These are phyloP conservation scores for Oxyria digyna DNA, from an alignment of 148 eudicot genomes.

Conservation along the genomic window DNA sequence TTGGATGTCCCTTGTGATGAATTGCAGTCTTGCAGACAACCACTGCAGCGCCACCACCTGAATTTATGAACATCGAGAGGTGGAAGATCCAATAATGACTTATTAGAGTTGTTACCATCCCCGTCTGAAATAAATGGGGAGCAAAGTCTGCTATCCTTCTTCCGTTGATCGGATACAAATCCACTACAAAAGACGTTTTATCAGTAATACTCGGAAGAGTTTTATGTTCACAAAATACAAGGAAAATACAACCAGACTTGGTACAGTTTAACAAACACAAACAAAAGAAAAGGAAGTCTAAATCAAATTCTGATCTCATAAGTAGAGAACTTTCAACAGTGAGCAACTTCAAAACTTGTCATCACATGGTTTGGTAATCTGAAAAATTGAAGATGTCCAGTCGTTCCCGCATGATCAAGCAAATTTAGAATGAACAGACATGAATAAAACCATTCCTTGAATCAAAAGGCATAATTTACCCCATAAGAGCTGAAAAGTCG, in stretches of 20 bases:
- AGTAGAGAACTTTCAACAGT: neutral
- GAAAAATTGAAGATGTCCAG: neutral
- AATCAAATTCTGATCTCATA: neutral
- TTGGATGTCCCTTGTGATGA: neutral
- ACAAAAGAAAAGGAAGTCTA: neutral
- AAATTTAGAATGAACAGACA: neutral
- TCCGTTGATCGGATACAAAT: conserved; percentile 47
- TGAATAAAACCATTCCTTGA: neutral
- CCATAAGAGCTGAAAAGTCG: neutral
- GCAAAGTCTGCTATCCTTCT: conserved; percentile 33
- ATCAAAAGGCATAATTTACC: neutral
- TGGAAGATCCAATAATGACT: conserved; percentile 26
- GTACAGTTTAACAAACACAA: neutral
- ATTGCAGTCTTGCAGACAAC: conserved; percentile 8
- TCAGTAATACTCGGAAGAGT: neutral
- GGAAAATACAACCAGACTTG: too few species aligned
- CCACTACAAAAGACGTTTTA: conserved; percentile 32
- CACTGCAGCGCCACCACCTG: conserved; percentile 47
- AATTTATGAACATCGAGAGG: conserved; percentile 40
- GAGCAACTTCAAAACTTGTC: neutral
- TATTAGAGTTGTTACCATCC: conserved; percentile 10
- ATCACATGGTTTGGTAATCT: neutral
- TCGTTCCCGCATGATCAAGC: neutral
- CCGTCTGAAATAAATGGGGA: conserved; percentile 32
- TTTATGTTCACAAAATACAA: neutral